Conservation (phyloP, 495 filamentous ascomycete genomes). For the Aspergillus nanangensis region DNA sequence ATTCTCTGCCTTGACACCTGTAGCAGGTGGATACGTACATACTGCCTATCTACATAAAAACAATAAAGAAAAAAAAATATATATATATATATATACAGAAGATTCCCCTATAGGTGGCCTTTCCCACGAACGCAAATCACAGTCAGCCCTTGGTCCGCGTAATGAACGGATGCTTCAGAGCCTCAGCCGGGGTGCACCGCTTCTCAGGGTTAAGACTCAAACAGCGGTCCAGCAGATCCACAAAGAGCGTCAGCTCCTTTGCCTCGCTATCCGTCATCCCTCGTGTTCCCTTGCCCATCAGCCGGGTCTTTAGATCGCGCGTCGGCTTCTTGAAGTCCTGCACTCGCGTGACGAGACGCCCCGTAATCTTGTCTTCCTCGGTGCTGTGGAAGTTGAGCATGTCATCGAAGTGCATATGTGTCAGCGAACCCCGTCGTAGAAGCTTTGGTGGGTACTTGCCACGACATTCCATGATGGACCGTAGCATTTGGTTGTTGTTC, state of each 20-base stretch:
- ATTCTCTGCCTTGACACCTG: too few relatives aligned
- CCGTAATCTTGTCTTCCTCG: slow-evolving; percentile 80
- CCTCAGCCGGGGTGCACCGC: slow-evolving; percentile 79
- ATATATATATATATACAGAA: background rate
- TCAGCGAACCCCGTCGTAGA: slow-evolving; percentile 71
- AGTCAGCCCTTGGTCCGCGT: slow-evolving; percentile 22
- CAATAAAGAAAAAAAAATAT: background rate
- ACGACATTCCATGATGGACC: slow-evolving; percentile 91
- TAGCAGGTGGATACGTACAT: too few relatives aligned
- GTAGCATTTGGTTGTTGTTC: slow-evolving; percentile 97
- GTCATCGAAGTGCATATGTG: slow-evolving; percentile 79
- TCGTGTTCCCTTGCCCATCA: slow-evolving; percentile 67
- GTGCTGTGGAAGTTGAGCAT: slow-evolving; percentile 79
- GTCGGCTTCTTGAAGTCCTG: slow-evolving; percentile 75
- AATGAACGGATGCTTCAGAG: slow-evolving; percentile 84
- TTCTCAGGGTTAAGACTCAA: slow-evolving; percentile 91
- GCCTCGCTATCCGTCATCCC: slow-evolving; percentile 66
- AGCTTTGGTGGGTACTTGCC: slow-evolving; percentile 88
- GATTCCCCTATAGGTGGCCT: background rate
- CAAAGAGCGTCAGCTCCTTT: slow-evolving; percentile 75
- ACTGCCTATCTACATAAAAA: background rate
- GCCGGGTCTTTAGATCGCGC: slow-evolving; percentile 72
- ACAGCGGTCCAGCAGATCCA: slow-evolving; percentile 83
- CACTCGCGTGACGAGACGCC: slow-evolving; percentile 68
- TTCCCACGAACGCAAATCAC: background rate